Percentiles rank a stretch among this genome's conserved stretches.
Conservation (phyloP, 306 rosid species). For the Cyclanthera cordifolia region DNA sequence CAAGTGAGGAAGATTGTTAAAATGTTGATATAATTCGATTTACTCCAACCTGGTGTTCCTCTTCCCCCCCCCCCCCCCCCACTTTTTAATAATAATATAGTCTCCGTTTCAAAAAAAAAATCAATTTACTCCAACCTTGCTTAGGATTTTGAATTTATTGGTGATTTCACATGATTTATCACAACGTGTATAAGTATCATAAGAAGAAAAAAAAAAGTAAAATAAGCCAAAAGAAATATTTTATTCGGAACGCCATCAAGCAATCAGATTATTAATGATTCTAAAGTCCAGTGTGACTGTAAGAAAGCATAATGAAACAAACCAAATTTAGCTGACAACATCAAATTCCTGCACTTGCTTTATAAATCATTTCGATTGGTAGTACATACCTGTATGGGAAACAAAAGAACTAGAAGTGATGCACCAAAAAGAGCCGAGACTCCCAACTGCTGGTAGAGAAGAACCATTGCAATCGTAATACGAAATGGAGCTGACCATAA, state of each 20-base stretch:
- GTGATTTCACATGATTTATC: too few species aligned
- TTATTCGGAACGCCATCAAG: background rate
- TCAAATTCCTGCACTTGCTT: background rate
- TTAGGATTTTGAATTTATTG: too few species aligned
- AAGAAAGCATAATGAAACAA: background rate
- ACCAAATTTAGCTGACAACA: background rate
- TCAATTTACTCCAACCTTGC: too few species aligned
- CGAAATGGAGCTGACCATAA: slow-evolving; percentile 49
- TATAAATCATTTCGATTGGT: background rate
- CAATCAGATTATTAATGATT: background rate
- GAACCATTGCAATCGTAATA: slow-evolving; percentile 29
- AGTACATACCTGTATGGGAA: slow-evolving; percentile 35
- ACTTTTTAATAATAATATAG: too few species aligned
- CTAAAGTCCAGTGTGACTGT: background rate
- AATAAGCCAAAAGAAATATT: background rate
- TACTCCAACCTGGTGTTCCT: too few species aligned
- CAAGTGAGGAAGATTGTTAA: too few species aligned
- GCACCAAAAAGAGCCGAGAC: slow-evolving; percentile 39
- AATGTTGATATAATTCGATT: too few species aligned
- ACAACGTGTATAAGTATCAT: background rate
- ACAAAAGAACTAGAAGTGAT: slow-evolving; percentile 32
- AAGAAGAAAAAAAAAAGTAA: background rate
- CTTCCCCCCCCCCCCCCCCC: too few species aligned
- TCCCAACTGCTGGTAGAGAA: slow-evolving; percentile 38
- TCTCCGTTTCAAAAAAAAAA: too few species aligned